Conservation (phyloP, 768 basidiomycete genomes). For the Daedaleopsis sinensis region DNA sequence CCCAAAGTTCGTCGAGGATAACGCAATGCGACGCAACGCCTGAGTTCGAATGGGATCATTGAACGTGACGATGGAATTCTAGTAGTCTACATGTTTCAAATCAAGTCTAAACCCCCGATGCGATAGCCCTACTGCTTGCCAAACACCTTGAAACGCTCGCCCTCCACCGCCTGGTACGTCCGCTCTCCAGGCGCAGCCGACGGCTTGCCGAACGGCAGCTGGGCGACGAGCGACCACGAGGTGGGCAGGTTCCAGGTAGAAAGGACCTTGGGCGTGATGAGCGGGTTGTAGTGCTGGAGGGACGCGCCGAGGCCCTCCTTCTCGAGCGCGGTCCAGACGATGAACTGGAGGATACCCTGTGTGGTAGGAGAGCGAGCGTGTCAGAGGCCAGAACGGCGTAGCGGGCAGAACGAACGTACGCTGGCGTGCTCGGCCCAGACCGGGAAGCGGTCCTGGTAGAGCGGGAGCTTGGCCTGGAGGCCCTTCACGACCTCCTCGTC, state of each 20-base stretch:
- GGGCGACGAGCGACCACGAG: constrained; percentile 22
- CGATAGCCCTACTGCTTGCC: constrained; percentile 17
- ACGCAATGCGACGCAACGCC: too few relatives aligned
- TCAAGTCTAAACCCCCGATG: too few relatives aligned
- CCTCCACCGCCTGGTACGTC: constrained; percentile 22
- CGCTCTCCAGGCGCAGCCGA: constrained; percentile 19
- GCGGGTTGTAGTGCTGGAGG: constrained; percentile 29
- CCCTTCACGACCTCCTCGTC: constrained; percentile 20
- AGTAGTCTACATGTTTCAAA: not conserved
- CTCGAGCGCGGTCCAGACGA: constrained; percentile 27
- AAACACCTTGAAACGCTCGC: constrained; percentile 24
- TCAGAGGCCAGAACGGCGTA: too few relatives aligned
- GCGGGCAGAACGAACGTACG: constrained; percentile 6
- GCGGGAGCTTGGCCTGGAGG: constrained; percentile 21
- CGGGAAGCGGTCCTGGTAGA: constrained; percentile 27
- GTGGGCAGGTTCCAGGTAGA: constrained; percentile 23
- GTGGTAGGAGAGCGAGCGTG: not conserved
- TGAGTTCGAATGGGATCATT: too few relatives aligned
- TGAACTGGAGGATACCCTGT: constrained; percentile 25
- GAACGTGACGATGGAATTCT: not conserved
- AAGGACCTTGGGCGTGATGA: constrained; percentile 23
- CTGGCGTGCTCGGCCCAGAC: constrained; percentile 21
- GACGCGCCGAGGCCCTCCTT: constrained; percentile 25
- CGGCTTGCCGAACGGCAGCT: constrained; percentile 26
- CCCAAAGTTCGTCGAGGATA: not conserved